Conservation (phyloP, 345 rosid genomes). For the Kernera saxatilis region DNA sequence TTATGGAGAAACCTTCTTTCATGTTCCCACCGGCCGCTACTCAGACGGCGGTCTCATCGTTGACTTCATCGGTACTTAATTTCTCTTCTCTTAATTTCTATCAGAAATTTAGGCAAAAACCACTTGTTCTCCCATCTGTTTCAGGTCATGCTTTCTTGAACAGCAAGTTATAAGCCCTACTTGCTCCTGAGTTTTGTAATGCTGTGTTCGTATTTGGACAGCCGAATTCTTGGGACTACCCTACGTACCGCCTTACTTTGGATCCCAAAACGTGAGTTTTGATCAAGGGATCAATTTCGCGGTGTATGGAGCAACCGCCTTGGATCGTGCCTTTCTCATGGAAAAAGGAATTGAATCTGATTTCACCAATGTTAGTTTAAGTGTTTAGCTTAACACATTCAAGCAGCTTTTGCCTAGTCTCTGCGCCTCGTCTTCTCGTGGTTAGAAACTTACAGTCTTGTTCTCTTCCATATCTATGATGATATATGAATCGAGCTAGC, state of each 20-base stretch:
- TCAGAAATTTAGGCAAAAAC: not conserved
- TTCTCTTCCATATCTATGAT: not conserved
- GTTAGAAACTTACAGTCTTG: constrained; percentile 1
- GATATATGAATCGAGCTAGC: not conserved
- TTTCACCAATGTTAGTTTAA: constrained; percentile 31
- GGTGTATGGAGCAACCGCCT: constrained; percentile 46
- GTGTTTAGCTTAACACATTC: constrained; percentile 36
- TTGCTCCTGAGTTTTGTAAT: not conserved
- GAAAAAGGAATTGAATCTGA: constrained; percentile 28
- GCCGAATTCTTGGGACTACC: constrained; percentile 42
- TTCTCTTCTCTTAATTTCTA: not conserved
- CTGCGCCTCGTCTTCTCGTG: constrained; percentile 31
- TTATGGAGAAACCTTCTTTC: constrained; percentile 46
- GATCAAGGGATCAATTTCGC: constrained; percentile 47
- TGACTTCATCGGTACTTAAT: constrained; percentile 43
- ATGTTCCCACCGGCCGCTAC: constrained; percentile 40
- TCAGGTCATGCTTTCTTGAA: not conserved
- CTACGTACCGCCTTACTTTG: constrained; percentile 34
- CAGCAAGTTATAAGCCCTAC: not conserved
- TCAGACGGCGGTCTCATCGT: constrained; percentile 54
- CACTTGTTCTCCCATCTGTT: not conserved
- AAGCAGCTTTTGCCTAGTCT: constrained; percentile 35
- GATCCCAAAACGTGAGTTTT: constrained; percentile 25
- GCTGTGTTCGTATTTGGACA: not conserved
- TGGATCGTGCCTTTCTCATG: constrained; percentile 27